Conservation (phyloP, 1,284 basidiomycete species). For the Cryptococcus jaspeensis region DNA sequence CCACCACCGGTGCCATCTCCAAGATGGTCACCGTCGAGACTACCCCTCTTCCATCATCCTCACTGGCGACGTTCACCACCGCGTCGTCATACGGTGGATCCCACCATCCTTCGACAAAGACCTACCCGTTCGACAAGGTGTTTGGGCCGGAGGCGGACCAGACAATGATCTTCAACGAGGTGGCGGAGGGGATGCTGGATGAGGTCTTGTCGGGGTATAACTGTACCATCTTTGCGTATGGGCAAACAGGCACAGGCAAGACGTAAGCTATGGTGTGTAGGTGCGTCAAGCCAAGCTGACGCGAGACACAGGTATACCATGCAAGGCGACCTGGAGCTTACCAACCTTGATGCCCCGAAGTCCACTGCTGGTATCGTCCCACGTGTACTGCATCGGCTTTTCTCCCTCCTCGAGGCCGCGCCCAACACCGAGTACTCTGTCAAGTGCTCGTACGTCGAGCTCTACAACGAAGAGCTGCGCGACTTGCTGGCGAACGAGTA, state of each 20-base stretch:
- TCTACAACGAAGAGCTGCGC: constrained; percentile 99
- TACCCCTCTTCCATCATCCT: constrained; percentile 33
- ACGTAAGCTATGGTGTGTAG: constrained; percentile 62
- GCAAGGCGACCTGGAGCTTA: constrained; percentile 83
- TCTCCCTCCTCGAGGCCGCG: constrained; percentile 77
- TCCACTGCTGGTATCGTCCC: constrained; percentile 94
- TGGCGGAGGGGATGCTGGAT: constrained; percentile 87
- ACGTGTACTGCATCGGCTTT: constrained; percentile 89
- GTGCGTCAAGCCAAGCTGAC: not conserved
- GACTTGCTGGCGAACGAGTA: constrained; percentile 80
- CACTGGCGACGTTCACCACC: constrained; percentile 28
- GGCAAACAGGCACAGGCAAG: constrained; percentile 98
- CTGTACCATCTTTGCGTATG: constrained; percentile 97
- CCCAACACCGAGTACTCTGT: constrained; percentile 79
- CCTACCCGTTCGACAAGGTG: constrained; percentile 87
- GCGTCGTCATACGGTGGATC: constrained; percentile 59
- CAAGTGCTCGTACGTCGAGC: constrained; percentile 89
- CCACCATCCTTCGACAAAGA: constrained; percentile 58
- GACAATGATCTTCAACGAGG: constrained; percentile 88
- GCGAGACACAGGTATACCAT: constrained; percentile 73
- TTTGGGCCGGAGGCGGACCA: constrained; percentile 98
- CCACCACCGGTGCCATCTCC: constrained; percentile 67
- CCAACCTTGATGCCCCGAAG: constrained; percentile 76
- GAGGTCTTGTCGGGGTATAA: constrained; percentile 96
- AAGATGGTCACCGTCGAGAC: constrained; percentile 78